Conservation (phyloP, 768 basidiomycete genomes). For the Pulveroboletus frians region DNA sequence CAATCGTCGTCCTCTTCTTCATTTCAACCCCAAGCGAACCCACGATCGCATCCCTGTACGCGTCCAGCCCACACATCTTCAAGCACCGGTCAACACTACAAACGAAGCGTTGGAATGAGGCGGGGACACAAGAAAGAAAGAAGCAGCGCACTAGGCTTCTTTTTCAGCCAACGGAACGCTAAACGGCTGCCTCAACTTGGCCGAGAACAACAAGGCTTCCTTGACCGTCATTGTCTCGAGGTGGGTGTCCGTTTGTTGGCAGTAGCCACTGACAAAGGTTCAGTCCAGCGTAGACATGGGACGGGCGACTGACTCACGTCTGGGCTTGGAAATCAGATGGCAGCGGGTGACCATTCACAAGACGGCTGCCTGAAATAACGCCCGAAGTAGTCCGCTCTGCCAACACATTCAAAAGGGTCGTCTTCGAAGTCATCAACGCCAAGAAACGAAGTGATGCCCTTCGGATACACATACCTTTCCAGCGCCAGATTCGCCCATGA, state of each 20-base stretch:
- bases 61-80: conserved; percentile 60
- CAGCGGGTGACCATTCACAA: conserved; percentile 43
- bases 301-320: conserved; percentile 34
- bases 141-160: conserved; percentile 41
- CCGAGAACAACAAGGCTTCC: conserved; percentile 38
- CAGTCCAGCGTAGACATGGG: background rate
- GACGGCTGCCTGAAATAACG: conserved; percentile 36
- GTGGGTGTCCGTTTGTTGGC: conserved; percentile 84
- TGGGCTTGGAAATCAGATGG: conserved; percentile 52
- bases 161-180: conserved; percentile 40
- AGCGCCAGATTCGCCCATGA: conserved; percentile 62
- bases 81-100: conserved; percentile 51
- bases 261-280: conserved; percentile 56
- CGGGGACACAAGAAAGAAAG: background rate
- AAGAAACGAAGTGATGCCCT: no score
- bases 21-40: conserved; percentile 66
- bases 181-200: conserved; percentile 69
- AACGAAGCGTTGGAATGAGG: background rate
- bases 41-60: conserved; percentile 62
- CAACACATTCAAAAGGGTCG: conserved; percentile 46
- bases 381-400: conserved; percentile 37
- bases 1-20: conserved; percentile 80
- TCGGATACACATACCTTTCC: conserved; percentile 34
- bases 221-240: conserved; percentile 69
- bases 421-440: conserved; percentile 23